Percentiles rank a stretch among this genome's conserved stretches.
Conservation (phyloP, 2,329 filamentous ascomycete species). For the Fragosphaeria purpurea region DNA sequence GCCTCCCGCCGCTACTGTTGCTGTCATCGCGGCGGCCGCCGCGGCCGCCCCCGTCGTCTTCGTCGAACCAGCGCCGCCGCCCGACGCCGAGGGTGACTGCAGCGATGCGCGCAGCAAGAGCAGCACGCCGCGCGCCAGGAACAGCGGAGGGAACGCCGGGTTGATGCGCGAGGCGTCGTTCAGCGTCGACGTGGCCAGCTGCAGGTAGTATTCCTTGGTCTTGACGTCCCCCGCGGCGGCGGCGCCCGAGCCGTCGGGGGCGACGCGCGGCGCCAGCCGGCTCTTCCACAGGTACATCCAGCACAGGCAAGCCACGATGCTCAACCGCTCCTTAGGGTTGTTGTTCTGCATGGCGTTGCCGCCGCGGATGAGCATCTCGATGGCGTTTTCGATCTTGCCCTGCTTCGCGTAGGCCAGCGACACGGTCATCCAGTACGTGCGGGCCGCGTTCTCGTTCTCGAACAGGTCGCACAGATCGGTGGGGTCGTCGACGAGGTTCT, state of each 20-base stretch:
- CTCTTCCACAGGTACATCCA: constrained; percentile 91
- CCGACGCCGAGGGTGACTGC: constrained; percentile 61
- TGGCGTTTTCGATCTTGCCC: constrained; percentile 77
- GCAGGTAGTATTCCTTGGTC: constrained; percentile 89
- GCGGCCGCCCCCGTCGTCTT: neutral
- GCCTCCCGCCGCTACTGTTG: constrained; percentile 22
- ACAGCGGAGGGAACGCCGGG: constrained; percentile 82
- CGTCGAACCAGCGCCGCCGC: constrained; percentile 33
- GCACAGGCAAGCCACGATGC: constrained; percentile 72
- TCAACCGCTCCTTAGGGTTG: constrained; percentile 72
- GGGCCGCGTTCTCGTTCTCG: constrained; percentile 85
- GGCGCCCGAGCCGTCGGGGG: constrained; percentile 51
- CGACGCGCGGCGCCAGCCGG: constrained; percentile 59
- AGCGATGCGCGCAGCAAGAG: constrained; percentile 80
- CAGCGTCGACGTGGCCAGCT: constrained; percentile 78
- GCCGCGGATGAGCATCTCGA: constrained; percentile 64
- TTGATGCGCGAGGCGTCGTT: constrained; percentile 96
- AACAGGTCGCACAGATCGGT: constrained; percentile 91
- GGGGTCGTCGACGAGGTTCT: constrained; percentile 83
- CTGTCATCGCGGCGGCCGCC: neutral
- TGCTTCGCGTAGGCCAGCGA: constrained; percentile 95
- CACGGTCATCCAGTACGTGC: constrained; percentile 97
- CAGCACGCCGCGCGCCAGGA: constrained; percentile 81
- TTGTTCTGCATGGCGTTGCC: constrained; percentile 60
- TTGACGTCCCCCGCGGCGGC: constrained; percentile 51